Evolutionary conservation across 176 grass and related monocot species (phyloP).

Genomic region (Saccharum officinarum): DNA sequence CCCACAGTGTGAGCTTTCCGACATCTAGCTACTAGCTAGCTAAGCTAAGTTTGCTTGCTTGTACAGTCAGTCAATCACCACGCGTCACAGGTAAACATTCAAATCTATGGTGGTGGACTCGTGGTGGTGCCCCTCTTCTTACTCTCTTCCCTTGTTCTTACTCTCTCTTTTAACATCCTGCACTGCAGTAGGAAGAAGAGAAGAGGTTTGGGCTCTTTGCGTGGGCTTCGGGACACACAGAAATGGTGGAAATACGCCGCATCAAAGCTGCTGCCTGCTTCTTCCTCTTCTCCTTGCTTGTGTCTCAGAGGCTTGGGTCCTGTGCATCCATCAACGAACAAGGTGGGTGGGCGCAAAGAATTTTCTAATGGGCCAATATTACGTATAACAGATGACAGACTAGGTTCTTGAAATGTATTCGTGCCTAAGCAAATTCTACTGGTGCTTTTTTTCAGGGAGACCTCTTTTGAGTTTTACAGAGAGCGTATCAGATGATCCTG

Average conservation of each 20-base stretch:
- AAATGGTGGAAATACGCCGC: background rate
- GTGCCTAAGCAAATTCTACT: background rate
- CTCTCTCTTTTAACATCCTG: background rate
- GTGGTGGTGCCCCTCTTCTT: background rate
- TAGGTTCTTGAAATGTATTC: background rate
- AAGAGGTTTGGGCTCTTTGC: background rate
- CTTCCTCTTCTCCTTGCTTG: background rate
- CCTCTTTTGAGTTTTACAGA: background rate
- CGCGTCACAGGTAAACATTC: no score
- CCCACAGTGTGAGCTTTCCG: no score
- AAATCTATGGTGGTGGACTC: no score
- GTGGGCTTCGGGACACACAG: background rate
- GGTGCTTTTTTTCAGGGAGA: background rate
- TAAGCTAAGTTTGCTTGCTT: no score
- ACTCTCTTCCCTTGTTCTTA: no score
- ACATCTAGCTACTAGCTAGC: background rate
- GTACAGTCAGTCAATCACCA: no score
- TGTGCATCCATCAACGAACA: background rate
- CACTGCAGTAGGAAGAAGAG: background rate
- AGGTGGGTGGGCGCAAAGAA: background rate
- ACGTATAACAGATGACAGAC: background rate
- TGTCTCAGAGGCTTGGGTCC: background rate
- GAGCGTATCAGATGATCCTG: background rate
- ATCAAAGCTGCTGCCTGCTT: background rate
- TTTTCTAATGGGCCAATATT: background rate